Evolutionary conservation across 2,329 filamentous ascomycete genomes (phyloP), one percentile per base, ranked within the genome.

Genomic region (Aspergillus caelatus): DNA sequence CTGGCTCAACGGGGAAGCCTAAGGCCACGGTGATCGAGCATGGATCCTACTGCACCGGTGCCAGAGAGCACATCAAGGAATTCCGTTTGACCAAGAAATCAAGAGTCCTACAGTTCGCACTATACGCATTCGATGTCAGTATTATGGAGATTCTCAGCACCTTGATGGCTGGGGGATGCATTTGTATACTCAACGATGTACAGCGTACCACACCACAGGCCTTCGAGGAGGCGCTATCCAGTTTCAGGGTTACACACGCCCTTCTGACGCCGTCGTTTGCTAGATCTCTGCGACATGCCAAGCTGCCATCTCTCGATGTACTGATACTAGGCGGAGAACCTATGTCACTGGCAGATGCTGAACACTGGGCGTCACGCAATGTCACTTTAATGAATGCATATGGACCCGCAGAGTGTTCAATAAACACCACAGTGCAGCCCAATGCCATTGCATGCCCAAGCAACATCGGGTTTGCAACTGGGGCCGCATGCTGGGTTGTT

Each of bases 11-110:
- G 12, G 39, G 39, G 2, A 62, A 57, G 1, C 82, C 84, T 0
- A 84, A 85, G 62, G 86, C 86, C 2, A 82, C 86, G 21, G 83
- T 86, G 36, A 85, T 88, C 62, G 83, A 82, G 4, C 88, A 89
- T 65, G 76, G 77, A 0, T 82, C 85, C 0, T 77, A 88, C 1
- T 82, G 84, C 0, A 84, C 85, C 0, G 78, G 81, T 0, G 81
- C 84, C 39, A 16, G 2, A 2, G 39, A 30, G 30, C 30, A 30
- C 8, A 30, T 30, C 30, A 30, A 30, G 30, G 30, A 53, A 68
- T 80, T 3, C 78, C 80, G 82, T 0, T 74, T 87, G 26, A 77
- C 81, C 10, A 52, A 57, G 2, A 73, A 79, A 4, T 85, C 85
- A 6, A 71, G 76, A 19, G 71, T 72, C 21, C 67, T 79, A 30